These are phyloP conservation scores for Apiotrichum sp. DNA, from an alignment of 1,284 basidiomycete species.

Conservation along the genomic window DNA sequence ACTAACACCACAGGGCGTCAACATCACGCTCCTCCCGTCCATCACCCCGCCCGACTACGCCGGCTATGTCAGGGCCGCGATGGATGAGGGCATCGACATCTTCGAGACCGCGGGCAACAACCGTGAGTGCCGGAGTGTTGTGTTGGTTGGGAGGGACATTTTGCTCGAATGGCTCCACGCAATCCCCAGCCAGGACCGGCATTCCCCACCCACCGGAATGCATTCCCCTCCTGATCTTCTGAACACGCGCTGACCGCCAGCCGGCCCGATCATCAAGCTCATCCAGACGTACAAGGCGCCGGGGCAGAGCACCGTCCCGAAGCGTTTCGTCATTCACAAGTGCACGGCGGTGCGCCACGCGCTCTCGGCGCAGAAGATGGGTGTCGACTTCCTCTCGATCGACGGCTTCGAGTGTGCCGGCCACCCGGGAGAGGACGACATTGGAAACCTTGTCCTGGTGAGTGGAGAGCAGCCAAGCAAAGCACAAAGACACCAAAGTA, in stretches of 20 bases:
- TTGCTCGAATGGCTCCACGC: no score
- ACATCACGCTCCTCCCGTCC: constrained; percentile 80
- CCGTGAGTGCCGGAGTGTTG: constrained; percentile 51
- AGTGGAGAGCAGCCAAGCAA: constrained; percentile 17
- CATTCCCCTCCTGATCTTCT: neutral
- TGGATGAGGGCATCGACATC: constrained; percentile 80
- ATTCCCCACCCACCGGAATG: neutral
- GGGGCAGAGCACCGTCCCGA: constrained; percentile 15
- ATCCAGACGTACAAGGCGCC: constrained; percentile 56
- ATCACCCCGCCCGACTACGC: constrained; percentile 86
- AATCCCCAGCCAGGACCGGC: no score
- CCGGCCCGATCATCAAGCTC: constrained; percentile 69
- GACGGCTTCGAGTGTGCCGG: constrained; percentile 91
- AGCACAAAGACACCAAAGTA: no score
- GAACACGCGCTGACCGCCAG: constrained; percentile 42
- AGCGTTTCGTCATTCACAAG: constrained; percentile 79
- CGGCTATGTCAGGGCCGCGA: constrained; percentile 70
- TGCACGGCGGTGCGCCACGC: constrained; percentile 84
- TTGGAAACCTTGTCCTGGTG: constrained; percentile 82
- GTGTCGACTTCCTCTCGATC: constrained; percentile 79
- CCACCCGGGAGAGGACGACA: constrained; percentile 92
- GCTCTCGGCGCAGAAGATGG: constrained; percentile 66
- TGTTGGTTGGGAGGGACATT: no score
- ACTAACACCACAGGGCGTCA: constrained; percentile 59
- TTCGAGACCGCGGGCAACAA: constrained; percentile 93